These are phyloP conservation scores for Colletotrichum sp. DNA, from an alignment of 2,329 filamentous ascomycete species.

Conservation along the genomic window DNA sequence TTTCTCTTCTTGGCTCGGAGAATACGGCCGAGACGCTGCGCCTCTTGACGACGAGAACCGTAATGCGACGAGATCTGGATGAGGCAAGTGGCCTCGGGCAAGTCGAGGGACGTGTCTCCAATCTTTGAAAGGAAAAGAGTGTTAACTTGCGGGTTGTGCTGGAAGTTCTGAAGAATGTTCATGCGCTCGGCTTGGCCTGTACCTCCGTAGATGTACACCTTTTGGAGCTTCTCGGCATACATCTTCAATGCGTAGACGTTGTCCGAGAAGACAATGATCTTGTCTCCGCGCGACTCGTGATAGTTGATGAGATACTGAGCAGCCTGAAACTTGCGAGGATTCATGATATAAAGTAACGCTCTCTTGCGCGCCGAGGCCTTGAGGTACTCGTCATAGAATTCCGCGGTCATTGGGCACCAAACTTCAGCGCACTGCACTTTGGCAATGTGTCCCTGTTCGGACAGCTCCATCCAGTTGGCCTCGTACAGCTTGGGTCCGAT, in stretches of 20 bases:
- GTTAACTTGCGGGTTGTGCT: slow-evolving; percentile 87
- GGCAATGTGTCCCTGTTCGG: slow-evolving; percentile 95
- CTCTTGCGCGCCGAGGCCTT: slow-evolving; percentile 61
- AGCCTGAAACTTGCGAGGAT: slow-evolving; percentile 94
- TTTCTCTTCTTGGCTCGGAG: slow-evolving; percentile 94
- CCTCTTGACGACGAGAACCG: slow-evolving; percentile 94
- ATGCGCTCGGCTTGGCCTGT: slow-evolving; percentile 87
- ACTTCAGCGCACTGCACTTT: slow-evolving; percentile 98
- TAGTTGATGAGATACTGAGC: slow-evolving; percentile 99
- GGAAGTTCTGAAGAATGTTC: slow-evolving; percentile 90
- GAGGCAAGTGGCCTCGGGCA: slow-evolving; percentile 94
- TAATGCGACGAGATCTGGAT: slow-evolving; percentile 99
- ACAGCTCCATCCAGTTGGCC: slow-evolving; percentile 99
- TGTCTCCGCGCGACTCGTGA: slow-evolving; percentile 92
- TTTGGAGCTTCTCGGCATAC: slow-evolving; percentile 83
- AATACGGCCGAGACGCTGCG: slow-evolving; percentile 90
- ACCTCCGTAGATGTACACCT: slow-evolving; percentile 90
- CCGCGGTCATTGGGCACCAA: slow-evolving; percentile 99
- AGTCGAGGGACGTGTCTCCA: slow-evolving; percentile 95
- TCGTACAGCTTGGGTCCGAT: slow-evolving; percentile 98
- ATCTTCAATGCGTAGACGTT: slow-evolving; percentile 91
- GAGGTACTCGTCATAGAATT: slow-evolving; percentile 96
- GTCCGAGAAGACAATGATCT: slow-evolving; percentile 98
- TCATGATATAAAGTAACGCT: slow-evolving; percentile 86
- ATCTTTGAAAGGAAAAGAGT: slow-evolving; percentile 98